Evolutionary conservation across 2,329 filamentous ascomycete genomes (phyloP).

Genomic region (Nothopassalora personata): DNA sequence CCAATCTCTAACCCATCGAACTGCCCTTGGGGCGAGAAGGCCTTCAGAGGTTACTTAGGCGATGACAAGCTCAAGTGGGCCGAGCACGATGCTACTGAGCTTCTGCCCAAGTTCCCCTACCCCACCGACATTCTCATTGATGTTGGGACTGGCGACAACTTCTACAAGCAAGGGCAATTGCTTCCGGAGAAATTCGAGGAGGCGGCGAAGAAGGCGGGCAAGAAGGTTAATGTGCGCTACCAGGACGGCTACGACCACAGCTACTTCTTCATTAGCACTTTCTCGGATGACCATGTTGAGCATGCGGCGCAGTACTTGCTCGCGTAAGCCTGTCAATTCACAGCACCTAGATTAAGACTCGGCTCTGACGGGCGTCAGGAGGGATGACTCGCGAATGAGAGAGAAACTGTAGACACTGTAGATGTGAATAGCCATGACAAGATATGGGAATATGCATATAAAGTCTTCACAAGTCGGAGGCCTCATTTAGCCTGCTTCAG

Average conservation of each 20-base stretch:
- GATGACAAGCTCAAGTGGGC: constrained; percentile 69
- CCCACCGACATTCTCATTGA: constrained; percentile 78
- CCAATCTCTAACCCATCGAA: constrained; percentile 39
- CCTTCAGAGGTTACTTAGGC: constrained; percentile 86
- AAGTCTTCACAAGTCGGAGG: too few relatives aligned
- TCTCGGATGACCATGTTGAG: constrained; percentile 83
- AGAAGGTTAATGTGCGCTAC: constrained; percentile 72
- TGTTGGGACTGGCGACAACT: constrained; percentile 90
- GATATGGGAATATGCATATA: too few relatives aligned
- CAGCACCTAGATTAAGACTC: not conserved
- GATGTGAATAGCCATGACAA: not conserved
- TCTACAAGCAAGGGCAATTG: constrained; percentile 90
- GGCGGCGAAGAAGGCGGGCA: constrained; percentile 69
- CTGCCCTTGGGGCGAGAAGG: constrained; percentile 94
- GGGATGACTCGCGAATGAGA: not conserved
- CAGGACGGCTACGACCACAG: constrained; percentile 93
- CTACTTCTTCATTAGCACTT: constrained; percentile 92
- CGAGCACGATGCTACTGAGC: constrained; percentile 85
- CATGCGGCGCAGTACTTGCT: constrained; percentile 80
- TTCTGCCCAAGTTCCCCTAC: constrained; percentile 69
- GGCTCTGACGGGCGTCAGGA: not conserved
- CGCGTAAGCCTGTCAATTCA: constrained; percentile 14
- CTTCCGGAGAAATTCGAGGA: constrained; percentile 87
- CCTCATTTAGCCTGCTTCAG: too few relatives aligned
- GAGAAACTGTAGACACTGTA: not conserved